phyloP scores from a whole-genome alignment of 2,329 filamentous ascomycete genomes.

The Neopestalotiopsis sp. region DNA sequence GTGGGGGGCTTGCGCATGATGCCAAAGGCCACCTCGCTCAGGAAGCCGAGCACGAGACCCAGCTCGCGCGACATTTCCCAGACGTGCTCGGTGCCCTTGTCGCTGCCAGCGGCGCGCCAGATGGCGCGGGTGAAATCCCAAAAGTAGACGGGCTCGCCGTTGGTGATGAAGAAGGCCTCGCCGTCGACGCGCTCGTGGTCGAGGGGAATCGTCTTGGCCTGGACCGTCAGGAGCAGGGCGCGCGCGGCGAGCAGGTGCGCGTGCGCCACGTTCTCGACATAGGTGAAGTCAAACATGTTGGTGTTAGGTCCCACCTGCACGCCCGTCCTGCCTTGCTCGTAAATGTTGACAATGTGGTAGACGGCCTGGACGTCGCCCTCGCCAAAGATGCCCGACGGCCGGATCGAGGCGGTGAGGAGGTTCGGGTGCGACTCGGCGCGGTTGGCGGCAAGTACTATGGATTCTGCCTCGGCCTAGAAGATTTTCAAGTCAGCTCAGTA shows the following conservation, averaged over 20 bases:
- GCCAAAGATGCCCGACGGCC: conserved; percentile 89
- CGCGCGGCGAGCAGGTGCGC: conserved; percentile 82
- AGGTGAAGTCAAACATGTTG: conserved; percentile 70
- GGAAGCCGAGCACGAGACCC: conserved; percentile 57
- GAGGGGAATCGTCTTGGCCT: conserved; percentile 64
- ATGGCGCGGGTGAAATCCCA: conserved; percentile 86
- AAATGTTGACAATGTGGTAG: conserved; percentile 75
- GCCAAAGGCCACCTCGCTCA: conserved; percentile 58
- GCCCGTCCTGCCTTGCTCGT: conserved; percentile 70
- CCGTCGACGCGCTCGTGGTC: conserved; percentile 80
- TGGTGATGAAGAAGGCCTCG: conserved; percentile 89
- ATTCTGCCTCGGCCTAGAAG: conserved; percentile 75
- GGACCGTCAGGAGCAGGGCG: conserved; percentile 69
- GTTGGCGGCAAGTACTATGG: conserved; percentile 79
- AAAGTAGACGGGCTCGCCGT: conserved; percentile 87
- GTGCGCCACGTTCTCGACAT: conserved; percentile 70
- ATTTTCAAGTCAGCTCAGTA: neutral
- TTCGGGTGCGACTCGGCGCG: conserved; percentile 55
- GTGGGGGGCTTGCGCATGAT: conserved; percentile 59
- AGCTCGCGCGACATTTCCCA: conserved; percentile 60
- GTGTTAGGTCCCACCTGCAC: conserved; percentile 79
- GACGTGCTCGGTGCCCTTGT: conserved; percentile 57
- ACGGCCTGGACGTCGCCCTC: conserved; percentile 83
- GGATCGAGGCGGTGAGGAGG: conserved; percentile 80
- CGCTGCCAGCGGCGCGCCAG: conserved; percentile 68